A percentile compares a stretch with the other conserved stretches of the same genome.
Evolutionary conservation across 306 rosid genomes (phyloP).

Genomic region (Hippophae rhamnoides): DNA sequence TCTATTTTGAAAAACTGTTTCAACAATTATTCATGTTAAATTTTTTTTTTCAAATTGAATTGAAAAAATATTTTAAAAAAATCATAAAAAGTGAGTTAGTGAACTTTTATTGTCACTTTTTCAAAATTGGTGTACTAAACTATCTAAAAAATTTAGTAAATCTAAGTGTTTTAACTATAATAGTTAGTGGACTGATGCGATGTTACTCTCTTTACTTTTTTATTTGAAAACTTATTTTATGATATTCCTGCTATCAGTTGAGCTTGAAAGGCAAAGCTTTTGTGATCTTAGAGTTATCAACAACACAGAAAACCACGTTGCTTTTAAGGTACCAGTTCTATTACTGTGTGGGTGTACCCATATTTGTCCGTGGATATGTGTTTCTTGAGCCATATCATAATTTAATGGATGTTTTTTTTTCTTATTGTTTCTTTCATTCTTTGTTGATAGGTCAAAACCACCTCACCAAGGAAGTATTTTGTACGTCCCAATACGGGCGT

Average conservation of each 20-base stretch:
- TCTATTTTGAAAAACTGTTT: too few species aligned
- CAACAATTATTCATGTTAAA: too few species aligned
- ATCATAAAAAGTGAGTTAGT: too few species aligned
- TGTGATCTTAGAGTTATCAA: constrained; percentile 79
- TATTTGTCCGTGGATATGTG: constrained; percentile 3
- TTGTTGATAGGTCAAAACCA: constrained; percentile 81
- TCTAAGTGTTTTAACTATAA: too few species aligned
- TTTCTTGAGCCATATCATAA: constrained; percentile 1
- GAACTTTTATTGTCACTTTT: too few species aligned
- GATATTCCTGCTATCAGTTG: constrained; percentile 50
- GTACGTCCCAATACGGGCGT: constrained; percentile 95
- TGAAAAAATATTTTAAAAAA: too few species aligned
- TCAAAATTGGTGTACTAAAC: too few species aligned
- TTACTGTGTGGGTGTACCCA: constrained; percentile 3
- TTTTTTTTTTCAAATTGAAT: too few species aligned
- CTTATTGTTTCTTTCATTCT: constrained; percentile 2
- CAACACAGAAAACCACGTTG: constrained; percentile 66
- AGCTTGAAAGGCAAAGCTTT: constrained; percentile 76
- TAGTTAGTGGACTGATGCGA: too few species aligned
- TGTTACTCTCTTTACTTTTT: not conserved
- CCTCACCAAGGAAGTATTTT: constrained; percentile 93
- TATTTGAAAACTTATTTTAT: constrained; percentile 8
- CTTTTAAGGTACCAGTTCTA: constrained; percentile 61
- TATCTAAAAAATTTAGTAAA: too few species aligned
- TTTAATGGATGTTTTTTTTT: not conserved